Conservation (phyloP, 345 rosid species). For the Eucalyptus melliodora region DNA sequence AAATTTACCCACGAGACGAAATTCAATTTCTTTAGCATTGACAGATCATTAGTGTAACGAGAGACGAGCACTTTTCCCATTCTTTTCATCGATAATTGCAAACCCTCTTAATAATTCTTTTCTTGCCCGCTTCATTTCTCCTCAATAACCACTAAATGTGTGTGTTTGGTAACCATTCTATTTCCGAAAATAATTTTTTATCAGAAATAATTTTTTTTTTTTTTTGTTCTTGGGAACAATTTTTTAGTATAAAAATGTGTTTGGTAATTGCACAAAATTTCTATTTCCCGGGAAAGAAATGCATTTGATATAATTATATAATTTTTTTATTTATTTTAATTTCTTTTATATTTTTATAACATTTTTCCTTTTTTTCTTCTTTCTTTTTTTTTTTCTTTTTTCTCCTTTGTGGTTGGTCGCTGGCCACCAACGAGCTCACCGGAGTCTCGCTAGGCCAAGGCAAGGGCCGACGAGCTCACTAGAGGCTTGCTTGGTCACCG, state of each 20-base stretch:
- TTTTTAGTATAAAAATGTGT: accelerated
- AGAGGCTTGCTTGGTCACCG: accelerated
- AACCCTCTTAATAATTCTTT: not conserved
- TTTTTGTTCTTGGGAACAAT: accelerated
- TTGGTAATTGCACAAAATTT: accelerated
- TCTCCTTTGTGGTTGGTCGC: accelerated
- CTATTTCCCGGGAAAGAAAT: accelerated
- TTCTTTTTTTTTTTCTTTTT: too few species aligned
- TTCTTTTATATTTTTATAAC: too few species aligned
- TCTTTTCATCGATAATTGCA: not conserved
- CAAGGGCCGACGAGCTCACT: accelerated
- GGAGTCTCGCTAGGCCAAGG: accelerated
- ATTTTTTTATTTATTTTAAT: too few species aligned
- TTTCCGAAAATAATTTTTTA: accelerated
- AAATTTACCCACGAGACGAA: not conserved
- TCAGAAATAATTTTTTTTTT: too few species aligned
- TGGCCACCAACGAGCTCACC: accelerated
- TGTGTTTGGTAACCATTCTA: accelerated
- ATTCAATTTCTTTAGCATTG: not conserved
- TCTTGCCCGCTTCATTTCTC: not conserved
- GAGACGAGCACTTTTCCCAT: not conserved
- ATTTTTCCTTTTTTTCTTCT: too few species aligned
- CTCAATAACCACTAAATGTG: not conserved
- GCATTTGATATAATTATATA: too few species aligned
- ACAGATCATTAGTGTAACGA: not conserved